Evolutionary conservation across 805 yeast genomes (phyloP).

Genomic region (Metschnikowia matae): DNA sequence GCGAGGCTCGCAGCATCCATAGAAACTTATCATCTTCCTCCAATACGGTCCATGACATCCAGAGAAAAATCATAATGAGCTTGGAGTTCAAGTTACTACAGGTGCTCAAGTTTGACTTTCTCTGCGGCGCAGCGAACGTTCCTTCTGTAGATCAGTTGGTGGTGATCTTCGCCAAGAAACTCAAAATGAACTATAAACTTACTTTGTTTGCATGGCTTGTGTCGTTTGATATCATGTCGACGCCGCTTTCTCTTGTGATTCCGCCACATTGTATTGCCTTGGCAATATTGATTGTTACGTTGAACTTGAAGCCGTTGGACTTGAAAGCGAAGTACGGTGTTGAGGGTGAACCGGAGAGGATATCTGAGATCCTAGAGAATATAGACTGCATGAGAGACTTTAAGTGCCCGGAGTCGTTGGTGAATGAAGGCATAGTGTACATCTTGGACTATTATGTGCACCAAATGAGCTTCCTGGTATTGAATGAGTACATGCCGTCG

Average conservation of each 20-base stretch:
- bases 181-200: conserved; percentile 42
- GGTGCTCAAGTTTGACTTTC: conserved; percentile 73
- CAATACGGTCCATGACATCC: conserved; percentile 41
- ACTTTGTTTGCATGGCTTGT: conserved; percentile 69
- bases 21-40: conserved; percentile 11
- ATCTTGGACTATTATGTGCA: conserved; percentile 60
- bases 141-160: conserved; percentile 58
- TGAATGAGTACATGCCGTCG: conserved; percentile 42
- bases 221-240: conserved; percentile 65
- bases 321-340: conserved; percentile 21
- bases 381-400: conserved; percentile 35
- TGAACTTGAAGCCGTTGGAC: conserved; percentile 41
- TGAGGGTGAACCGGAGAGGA: conserved; percentile 11
- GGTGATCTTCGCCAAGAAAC: conserved; percentile 54
- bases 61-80: conserved; percentile 51
- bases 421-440: conserved; percentile 51
- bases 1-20: conserved; percentile 27
- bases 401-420: conserved; percentile 40
- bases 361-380: conserved; percentile 27
- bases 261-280: conserved; percentile 78
- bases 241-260: conserved; percentile 61
- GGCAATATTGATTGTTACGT: conserved; percentile 59
- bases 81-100: conserved; percentile 74
- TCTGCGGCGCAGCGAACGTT: conserved; percentile 46
- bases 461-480: conserved; percentile 47